Base-by-base conservation (phyloP, 2,329 filamentous ascomycete genomes). In the Calcarisporium arbuscula region DNA sequence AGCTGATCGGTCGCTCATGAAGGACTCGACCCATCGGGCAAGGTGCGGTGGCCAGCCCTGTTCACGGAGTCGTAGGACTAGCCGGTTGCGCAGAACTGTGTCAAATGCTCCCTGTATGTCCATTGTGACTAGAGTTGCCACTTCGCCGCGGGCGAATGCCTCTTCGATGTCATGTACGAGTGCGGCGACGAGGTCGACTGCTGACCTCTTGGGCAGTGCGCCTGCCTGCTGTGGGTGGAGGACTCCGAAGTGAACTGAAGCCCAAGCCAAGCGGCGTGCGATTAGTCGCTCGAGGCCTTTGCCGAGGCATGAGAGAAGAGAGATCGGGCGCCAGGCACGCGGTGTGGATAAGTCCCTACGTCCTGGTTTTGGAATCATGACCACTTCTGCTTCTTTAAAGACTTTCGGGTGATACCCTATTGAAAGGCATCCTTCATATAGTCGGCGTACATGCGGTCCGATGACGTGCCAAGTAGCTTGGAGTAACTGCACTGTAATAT, bases 281-380 rank as follows among this genome's bases (percentile, higher is more conserved):
- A 54, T 38, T 5, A 54, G 30, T 12, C 45, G 36, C 35, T 54
- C 47, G 8, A 54, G 42, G 2, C 51, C 42, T 35, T 54, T 54
- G n/a, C 48, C 40, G 3, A 56, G 42, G 20, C 30, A 49, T 5
- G 41, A 49, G 6, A 52, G 45, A 11, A 54, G 43, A 30, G 47
- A 49, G 23, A 53, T 53, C 4, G 40, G 46, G 10, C 45, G 38
- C 41, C 38, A 54, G 17, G 44, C 43, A n/a, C 38, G 28, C 5
- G 42, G 42, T 3, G 22, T 32, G 6, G 34, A 41, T 8, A 44
- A 38, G 34, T 52, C 36, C 32, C 44, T 38, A 12, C 43, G 44
- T 11, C 44, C 38, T 2, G 39, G 44, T 37, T 53, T 53, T 4
- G 38, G 30, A 28, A 53, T 47, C 18, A 51, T 49, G 8, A 51